Conservation (phyloP, 768 basidiomycete genomes). For the Cytidiella melzeri region DNA sequence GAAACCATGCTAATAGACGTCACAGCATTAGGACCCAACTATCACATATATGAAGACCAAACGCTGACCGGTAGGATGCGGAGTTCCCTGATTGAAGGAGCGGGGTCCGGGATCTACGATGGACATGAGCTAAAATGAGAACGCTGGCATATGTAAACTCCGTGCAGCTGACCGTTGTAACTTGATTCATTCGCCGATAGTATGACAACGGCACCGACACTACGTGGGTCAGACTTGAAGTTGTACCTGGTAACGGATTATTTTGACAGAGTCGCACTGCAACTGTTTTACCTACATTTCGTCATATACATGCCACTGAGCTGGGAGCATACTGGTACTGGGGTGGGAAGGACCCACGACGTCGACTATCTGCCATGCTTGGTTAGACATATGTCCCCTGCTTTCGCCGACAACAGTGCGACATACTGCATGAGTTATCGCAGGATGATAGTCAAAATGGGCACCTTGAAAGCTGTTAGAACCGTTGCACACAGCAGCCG, state of each 20-base stretch:
- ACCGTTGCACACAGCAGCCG: too few relatives aligned
- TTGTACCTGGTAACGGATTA: slow-evolving; percentile 33
- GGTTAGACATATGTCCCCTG: neutral
- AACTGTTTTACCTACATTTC: slow-evolving; percentile 26
- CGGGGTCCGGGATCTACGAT: slow-evolving; percentile 40
- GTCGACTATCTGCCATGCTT: slow-evolving; percentile 28
- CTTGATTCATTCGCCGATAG: slow-evolving; percentile 40
- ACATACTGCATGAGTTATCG: slow-evolving; percentile 35
- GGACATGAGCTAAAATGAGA: slow-evolving; percentile 18
- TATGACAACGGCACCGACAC: slow-evolving; percentile 37
- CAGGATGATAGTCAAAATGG: slow-evolving; percentile 44
- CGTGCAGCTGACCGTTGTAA: slow-evolving; percentile 30
- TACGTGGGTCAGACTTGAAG: slow-evolving; percentile 42
- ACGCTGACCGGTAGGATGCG: slow-evolving; percentile 68
- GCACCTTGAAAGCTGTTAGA: slow-evolving; percentile 26
- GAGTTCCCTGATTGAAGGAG: slow-evolving; percentile 58
- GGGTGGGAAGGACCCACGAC: slow-evolving; percentile 38
- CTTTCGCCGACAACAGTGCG: neutral
- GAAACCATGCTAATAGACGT: slow-evolving; percentile 65
- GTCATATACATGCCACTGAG: slow-evolving; percentile 29
- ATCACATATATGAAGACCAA: neutral
- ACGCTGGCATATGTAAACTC: neutral
- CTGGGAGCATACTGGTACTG: slow-evolving; percentile 33
- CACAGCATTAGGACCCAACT: neutral
- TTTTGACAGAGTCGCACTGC: slow-evolving; percentile 5